Base-by-base conservation (phyloP, 257 asterid species). In the Ophiorrhiza pumila region DNA sequence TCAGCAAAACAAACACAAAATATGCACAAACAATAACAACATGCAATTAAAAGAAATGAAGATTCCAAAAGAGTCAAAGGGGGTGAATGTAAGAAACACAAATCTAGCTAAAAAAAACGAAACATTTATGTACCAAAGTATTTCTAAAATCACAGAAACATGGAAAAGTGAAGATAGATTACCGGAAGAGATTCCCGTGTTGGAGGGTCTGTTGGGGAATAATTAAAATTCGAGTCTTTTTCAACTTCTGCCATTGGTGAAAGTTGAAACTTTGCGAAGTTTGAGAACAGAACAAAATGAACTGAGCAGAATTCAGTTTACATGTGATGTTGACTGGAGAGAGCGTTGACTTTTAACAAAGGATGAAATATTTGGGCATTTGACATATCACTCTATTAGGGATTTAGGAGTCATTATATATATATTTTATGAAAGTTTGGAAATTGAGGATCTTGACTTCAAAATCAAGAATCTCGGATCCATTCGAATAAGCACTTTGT, bases 131-230 rank as follows among this genome's bases (percentile, higher is more conserved):
- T 11, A 46, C 18, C 52, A 11, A 46, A 23, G 27, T 4, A 74
- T 7, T 43, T 12, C 4, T 17, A 50, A 35, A 39, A 37, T 31
- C 0, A 10, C 35, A 25, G 13, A 58, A 18, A 22, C 31, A 0
- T 11, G 22, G 22, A 49, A 43, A 11, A 18, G 20, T 9, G 6
- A 7, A 58, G 53, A 13, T 18, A 12, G 66, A 37, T 69, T 50
- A 76, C 80, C 23, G 65, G 65, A 27, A 61, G 67, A 69, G 80
- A 50, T 29, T 60, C 49, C 31, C 2, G 23, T 43, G 71, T 31
- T 31, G 75, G 39, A 13, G 59, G 72, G 7, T 67, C 68, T 31
- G 42, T 52, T 41, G 64, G 67, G 22, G 66, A 49, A 39, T 14
- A 47, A 63, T 35, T 45, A 31, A 13, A 20, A 4, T 32, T 60